Base-by-base conservation (phyloP, 805 yeast species). In the Hanseniaspora pseudoguilliermondii region DNA sequence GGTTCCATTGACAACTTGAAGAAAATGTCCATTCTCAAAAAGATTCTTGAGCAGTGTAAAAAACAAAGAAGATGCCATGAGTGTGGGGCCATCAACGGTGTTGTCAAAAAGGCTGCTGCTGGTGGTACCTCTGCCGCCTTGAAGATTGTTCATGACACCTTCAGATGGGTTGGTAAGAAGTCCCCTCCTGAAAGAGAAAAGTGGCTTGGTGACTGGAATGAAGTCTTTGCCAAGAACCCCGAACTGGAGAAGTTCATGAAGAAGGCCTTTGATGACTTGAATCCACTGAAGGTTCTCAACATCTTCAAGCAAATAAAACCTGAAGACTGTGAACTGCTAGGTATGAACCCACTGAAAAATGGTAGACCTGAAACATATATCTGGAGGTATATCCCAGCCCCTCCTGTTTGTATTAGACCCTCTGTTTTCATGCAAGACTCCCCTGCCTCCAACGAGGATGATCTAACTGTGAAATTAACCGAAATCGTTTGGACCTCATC, bases 391-490 rank as follows among this genome's bases (percentile, higher is more conserved):
- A 76, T 93, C 55, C 98, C 98, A 0, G 97, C 97, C 0, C 98
- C 99, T 0, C 99, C 99, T 0, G 97, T 95, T 20, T 93, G 98
- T 75, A 93, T 93, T 56, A 80, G 99, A 61, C 99, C 99, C 3
- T 90, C 97, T 5, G 97, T 93, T 34, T 75, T 82, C 73, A 88
- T 87, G 90, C 89, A 86, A 66, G 95, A 86, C 61, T 78, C 83
- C 6, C 81, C 85, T 27, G 93, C 95, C 35, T 84, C 95, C 20
- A 93, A 93, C 70, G 99, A 93, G 72, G 99, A 93, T 71, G 99
- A 95, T 71, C 74, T 93, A 60, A 93, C 99, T 0, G 96, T 90
- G 35, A 93, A 93, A 66, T 74, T 93, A 57, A 88, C 97, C 0
- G 99, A 93, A 71, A 87, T 93, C 59, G 97, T 90, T 29, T 91